Evolutionary conservation across 768 basidiomycete species (phyloP), one percentile per base, ranked within the genome.

Genomic region (Cytidiella melzeri): DNA sequence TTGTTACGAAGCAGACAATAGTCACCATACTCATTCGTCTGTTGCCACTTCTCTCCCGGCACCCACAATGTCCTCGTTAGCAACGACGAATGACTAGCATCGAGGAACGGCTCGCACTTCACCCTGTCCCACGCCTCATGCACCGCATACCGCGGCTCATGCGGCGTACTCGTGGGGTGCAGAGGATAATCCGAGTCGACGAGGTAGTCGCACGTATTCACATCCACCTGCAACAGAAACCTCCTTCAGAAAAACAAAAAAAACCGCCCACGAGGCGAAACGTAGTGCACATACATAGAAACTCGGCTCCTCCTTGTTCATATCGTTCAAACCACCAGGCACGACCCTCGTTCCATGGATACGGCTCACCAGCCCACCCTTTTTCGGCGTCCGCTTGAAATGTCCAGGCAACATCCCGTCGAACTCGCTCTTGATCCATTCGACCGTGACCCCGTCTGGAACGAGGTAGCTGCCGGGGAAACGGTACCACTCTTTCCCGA

Each of bases 401-500:
- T 88, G 86, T 18, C 83, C 79, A 12, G 96, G 96, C 54, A 99
- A 71, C 61, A 91, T 76, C 9, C 92, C 95, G 53, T 84, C 77
- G 57, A 98, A 97, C 50, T 87, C 92, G 66, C 87, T 92, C 71
- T 92, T 89, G 64, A 98, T 72, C 67, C 92, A 97, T 50, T 84
- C 76, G n/a, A 95, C 81, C 23, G 80, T 74, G 50, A 98, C 69
- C 23, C 81, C 87, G 50, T 84, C 78, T 1, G 94, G 93, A 19
- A 98, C 76, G 42, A 95, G 76, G 66, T 87, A 97, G 63, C 87
- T 86, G 3, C 91, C 81, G 2, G 93, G 89, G 73, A 92, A 99
- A 20, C 95, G 78, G 62, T 97, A 74, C 96, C 96, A 99, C 67
- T 99, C 96, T 64, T 93, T 94, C 42, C 86, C 91, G 44, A 87